These are phyloP conservation scores for Fraxinus nigra DNA, from an alignment of 305 asterid species.

Conservation along the genomic window DNA sequence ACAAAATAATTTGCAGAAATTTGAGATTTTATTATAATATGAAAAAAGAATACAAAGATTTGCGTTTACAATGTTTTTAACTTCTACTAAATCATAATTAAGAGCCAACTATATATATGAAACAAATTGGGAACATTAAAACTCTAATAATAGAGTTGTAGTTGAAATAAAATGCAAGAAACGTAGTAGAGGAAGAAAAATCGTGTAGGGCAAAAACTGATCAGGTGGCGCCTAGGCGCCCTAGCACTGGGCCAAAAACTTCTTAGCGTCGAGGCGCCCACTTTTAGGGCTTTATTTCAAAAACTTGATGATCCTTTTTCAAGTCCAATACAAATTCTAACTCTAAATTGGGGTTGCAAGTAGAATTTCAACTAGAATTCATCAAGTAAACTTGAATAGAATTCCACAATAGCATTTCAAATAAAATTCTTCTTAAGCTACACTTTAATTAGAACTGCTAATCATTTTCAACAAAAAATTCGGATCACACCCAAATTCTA, in stretches of 20 bases:
- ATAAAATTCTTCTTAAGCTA: background rate
- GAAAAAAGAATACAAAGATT: too few species aligned
- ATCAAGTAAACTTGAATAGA: background rate
- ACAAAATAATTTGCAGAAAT: too few species aligned
- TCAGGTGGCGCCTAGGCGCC: background rate
- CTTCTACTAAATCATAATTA: background rate
- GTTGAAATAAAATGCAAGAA: background rate
- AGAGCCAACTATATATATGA: background rate
- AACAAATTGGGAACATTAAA: background rate
- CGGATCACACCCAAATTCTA: background rate
- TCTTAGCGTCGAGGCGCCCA: background rate
- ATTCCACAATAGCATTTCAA: background rate
- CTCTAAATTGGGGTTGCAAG: background rate
- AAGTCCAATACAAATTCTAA: background rate
- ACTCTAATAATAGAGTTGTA: background rate
- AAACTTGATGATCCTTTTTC: background rate
- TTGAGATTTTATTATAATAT: background rate
- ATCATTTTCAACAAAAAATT: too few species aligned
- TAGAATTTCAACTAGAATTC: background rate
- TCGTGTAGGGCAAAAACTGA: background rate
- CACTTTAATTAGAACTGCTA: background rate
- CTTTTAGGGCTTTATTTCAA: background rate
- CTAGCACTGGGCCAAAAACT: background rate
- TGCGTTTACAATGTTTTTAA: background rate
- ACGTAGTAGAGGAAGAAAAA: background rate